Evolutionary conservation across 768 basidiomycete genomes (phyloP), one percentile per base, ranked within the genome.

Genomic region (Macrolepiota albuminosa): DNA sequence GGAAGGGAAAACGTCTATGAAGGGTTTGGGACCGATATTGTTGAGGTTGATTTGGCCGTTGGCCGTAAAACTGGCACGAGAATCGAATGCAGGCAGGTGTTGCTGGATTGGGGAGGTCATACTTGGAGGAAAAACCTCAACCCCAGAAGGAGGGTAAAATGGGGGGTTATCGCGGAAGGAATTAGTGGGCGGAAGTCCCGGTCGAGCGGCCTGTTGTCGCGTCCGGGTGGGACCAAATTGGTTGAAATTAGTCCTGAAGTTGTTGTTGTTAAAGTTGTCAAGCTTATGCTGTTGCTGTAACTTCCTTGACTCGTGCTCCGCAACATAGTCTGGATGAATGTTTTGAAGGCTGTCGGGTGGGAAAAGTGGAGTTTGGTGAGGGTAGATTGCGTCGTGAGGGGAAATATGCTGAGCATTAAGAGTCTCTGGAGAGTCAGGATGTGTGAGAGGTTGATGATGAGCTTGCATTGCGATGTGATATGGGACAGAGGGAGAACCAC

Each of bases 401-500:
- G 69, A 68, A 39, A 77, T 64, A 63, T 70, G 73, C 59, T 70
- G 71, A 31, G 69, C 71, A 65, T 71, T 71, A 62, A 71, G 70
- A 61, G 74, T 69, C 67, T 78, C 76, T 26, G 80, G 76, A 9
- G 85, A 84, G 64, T 84, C 83, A 39, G 84, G 72, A 61, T 78
- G 81, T 51, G 72, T 60, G 55, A 73, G 66, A 45, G 74, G 70
- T 45, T 71, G 72, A 36, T 74, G 78, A 56, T 78, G 81, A 36
- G 75, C 67, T 61, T 81, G 80, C 63, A 80, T 78, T 64, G 78
- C 67, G 49, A 80, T 68, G 64, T 81, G 84, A 69, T 78, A 87
- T 60, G 82, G 83, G 24, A 82, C 71, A 40, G 83, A 77, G 58
- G 85, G 83, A 61, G 84, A 84, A 59, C 76, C 78, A 43, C 63